These are phyloP conservation scores for Platanthera zijinensis DNA, from an alignment of 106 monocot species.

Conservation along the genomic window DNA sequence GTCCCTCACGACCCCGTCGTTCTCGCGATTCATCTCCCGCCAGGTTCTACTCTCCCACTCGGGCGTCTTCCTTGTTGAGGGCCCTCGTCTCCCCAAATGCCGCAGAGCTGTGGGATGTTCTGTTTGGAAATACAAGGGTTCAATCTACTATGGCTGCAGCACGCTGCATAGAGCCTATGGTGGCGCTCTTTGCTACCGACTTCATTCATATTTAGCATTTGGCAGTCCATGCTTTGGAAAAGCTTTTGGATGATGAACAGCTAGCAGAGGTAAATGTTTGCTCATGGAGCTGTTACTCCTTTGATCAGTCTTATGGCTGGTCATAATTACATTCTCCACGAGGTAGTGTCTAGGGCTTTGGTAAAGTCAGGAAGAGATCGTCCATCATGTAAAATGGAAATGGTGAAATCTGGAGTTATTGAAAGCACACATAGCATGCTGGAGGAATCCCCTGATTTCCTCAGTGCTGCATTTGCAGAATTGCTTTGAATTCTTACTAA, in stretches of 20 bases:
- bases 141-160: slow-evolving; percentile 78
- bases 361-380: slow-evolving; percentile 92
- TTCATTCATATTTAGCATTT: slow-evolving; percentile 63
- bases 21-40: too few species aligned
- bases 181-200: slow-evolving; percentile 57
- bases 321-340: slow-evolving; percentile 73
- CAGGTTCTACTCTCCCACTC: too few species aligned
- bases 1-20: too few species aligned
- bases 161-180: slow-evolving; percentile 86
- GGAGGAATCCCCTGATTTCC: slow-evolving; percentile 82
- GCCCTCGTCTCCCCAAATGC: too few species aligned
- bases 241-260: slow-evolving; percentile 88
- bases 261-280: slow-evolving; percentile 69
- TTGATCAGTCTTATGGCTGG: slow-evolving; percentile 75
- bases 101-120: slow-evolving; percentile 85
- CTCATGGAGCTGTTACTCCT: slow-evolving; percentile 82
- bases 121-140: slow-evolving; percentile 83
- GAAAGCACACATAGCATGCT: slow-evolving; percentile 79
- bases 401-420: slow-evolving; percentile 89
- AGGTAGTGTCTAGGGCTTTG: slow-evolving; percentile 71
- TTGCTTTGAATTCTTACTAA: slow-evolving; percentile 96
- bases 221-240: slow-evolving; percentile 81
- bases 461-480: slow-evolving; percentile 76
- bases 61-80: too few species aligned
- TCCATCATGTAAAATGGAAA: slow-evolving; percentile 88